Evolutionary conservation across 176 grass and related monocot genomes (phyloP), one percentile per base, ranked within the genome.

Genomic region (Leersia perrieri): DNA sequence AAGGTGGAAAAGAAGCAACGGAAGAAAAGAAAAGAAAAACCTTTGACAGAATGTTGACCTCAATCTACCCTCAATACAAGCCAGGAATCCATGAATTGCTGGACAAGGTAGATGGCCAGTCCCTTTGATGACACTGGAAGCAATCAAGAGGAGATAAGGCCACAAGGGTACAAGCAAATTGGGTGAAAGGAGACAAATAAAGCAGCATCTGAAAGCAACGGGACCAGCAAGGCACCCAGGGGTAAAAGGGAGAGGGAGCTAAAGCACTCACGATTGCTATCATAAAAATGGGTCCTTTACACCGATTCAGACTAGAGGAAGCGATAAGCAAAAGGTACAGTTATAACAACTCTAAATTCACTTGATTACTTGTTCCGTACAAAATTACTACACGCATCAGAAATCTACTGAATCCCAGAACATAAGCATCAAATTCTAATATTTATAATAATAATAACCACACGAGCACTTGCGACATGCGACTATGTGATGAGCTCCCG

Each of bases 201-300:
- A 82, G 76, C 26, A 42, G 45, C 58, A 60, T 60, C 60, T 66
- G 68, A 89, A 82, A 89, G 70, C 62, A 87, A 87, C 70, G 71
- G 28, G 23, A 74, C 31, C 70, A 88, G 45, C 67, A 28, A 49
- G 45, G 89, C 66, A 85, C 60, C 38, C 49, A 61, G 20, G 49
- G 74, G 22, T n/a, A 23, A 75, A 44, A 77, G 22, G 42, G 33
- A 72, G 64, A 71, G 65, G 25, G 78, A 72, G 20, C 75, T 81
- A 85, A 53, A 62, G 22, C 33, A 53, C 57, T n/a, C 29, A 49
- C 35, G 68, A 71, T 82, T 63, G 70, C 2, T 69, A 29, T 70
- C 11, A 28, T 41, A 72, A 68, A 1, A 76, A 22, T 84, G 23
- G 20, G 83, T 76, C 55, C 36, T 63, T 45, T 45, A 68, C 68